These are phyloP conservation scores for Lichtheimia hyalospora DNA, from an alignment of 371 early-diverging fungal species.

Conservation along the genomic window DNA sequence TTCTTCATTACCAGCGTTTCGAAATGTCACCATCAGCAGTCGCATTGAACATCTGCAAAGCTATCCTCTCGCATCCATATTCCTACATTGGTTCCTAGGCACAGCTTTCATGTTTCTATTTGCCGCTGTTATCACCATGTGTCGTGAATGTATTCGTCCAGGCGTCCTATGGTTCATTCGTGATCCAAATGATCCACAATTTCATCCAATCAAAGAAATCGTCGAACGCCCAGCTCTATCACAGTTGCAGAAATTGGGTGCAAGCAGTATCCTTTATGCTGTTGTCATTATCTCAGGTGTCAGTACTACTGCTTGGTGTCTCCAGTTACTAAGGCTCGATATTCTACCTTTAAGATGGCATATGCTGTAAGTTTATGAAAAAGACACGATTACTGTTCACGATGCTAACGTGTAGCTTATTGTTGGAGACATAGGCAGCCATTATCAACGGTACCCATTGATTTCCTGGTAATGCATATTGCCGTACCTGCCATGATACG, in stretches of 20 bases:
- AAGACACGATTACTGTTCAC: not conserved
- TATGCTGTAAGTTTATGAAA: conserved; percentile 41
- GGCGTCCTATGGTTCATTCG: conserved; percentile 97
- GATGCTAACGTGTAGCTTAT: not conserved
- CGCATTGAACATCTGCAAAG: conserved; percentile 52
- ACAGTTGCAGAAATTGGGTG: conserved; percentile 78
- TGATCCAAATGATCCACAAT: conserved; percentile 92
- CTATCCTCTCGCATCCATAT: conserved; percentile 68
- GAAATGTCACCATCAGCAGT: conserved; percentile 51
- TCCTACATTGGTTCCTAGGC: conserved; percentile 90
- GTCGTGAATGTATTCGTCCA: conserved; percentile 79
- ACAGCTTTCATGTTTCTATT: conserved; percentile 92
- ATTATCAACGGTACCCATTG: conserved; percentile 59
- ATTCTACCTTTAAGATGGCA: conserved; percentile 56
- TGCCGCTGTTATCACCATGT: conserved; percentile 72
- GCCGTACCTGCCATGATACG: conserved; percentile 60
- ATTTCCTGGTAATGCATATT: conserved; percentile 73
- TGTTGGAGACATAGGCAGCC: conserved; percentile 10
- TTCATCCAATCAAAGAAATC: conserved; percentile 90
- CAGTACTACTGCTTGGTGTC: conserved; percentile 53
- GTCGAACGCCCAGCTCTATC: conserved; percentile 71
- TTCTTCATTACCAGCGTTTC: conserved; percentile 73
- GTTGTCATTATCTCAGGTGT: conserved; percentile 67
- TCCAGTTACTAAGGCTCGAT: conserved; percentile 21
- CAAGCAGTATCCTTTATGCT: conserved; percentile 78